Evolutionary conservation across 371 early-diverging fungal genomes (phyloP).

Genomic region (Circinella umbellata): DNA sequence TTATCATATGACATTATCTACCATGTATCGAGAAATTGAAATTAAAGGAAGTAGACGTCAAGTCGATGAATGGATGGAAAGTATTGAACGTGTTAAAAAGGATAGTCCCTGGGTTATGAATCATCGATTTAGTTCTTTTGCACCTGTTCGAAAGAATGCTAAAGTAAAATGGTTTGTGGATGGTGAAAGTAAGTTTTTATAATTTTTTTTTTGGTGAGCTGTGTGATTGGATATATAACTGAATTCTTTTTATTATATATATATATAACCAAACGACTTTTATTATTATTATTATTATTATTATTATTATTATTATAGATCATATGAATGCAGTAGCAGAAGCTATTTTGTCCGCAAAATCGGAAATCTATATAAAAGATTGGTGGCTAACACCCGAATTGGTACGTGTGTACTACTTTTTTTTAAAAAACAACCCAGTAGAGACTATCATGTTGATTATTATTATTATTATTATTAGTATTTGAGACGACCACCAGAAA

Average conservation of each 20-base stretch:
- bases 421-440: not conserved
- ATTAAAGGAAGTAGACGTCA: conserved; percentile 68
- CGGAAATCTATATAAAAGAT: conserved; percentile 85
- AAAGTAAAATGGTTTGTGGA: conserved; percentile 86
- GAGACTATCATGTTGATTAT: not conserved
- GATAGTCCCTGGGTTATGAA: conserved; percentile 72
- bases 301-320: conserved; percentile 40
- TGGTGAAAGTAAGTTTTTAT: conserved; percentile 56
- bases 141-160: conserved; percentile 72
- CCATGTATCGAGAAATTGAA: conserved; percentile 66
- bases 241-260: no score
- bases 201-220: not conserved
- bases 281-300: no score
- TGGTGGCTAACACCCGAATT: conserved; percentile 93
- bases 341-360: conserved; percentile 77
- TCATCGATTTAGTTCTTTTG: conserved; percentile 82
- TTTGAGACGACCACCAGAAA: conserved; percentile 76
- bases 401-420: conserved; percentile 33
- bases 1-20: conserved; percentile 52
- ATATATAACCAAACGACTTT: no score
- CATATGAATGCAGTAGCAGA: conserved; percentile 86
- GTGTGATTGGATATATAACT: no score
- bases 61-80: conserved; percentile 69
- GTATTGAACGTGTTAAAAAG: conserved; percentile 60
- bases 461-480: conserved; percentile 51